Conservation (phyloP, 176 grass and related monocot species). For the Avena eriantha region DNA sequence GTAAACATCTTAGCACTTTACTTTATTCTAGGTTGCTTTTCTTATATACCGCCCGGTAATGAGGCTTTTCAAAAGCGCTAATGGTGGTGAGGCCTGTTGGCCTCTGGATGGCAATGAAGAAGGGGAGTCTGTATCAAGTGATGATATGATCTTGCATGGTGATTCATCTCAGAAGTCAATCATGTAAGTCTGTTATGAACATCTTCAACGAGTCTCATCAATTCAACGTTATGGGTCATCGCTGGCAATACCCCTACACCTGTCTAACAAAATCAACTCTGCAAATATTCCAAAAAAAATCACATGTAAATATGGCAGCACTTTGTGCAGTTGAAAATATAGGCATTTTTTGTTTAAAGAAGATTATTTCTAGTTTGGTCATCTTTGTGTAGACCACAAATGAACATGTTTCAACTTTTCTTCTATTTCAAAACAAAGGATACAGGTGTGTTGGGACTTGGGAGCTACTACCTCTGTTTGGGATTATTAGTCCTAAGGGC, state of each 20-base stretch:
- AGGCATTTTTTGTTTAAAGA: not conserved
- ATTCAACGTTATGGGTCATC: slow-evolving; percentile 19
- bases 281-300: not conserved
- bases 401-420: not conserved
- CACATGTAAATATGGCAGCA: not conserved
- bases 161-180: slow-evolving; percentile 62
- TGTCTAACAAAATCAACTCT: not conserved
- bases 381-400: not conserved
- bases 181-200: slow-evolving; percentile 64
- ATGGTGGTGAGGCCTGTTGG: slow-evolving; percentile 75
- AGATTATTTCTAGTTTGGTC: not conserved
- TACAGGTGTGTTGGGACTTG: not conserved
- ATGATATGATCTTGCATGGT: slow-evolving; percentile 78
- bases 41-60: slow-evolving; percentile 98
- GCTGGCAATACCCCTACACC: not conserved
- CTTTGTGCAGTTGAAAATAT: slow-evolving; percentile 9
- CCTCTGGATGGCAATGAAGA: slow-evolving; percentile 83
- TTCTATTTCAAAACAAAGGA: no score
- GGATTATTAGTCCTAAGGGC: no score
- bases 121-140: slow-evolving; percentile 62
- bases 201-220: slow-evolving; percentile 12
- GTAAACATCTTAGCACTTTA: slow-evolving; percentile 35
- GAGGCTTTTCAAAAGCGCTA: slow-evolving; percentile 85
- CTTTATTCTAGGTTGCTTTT: slow-evolving; percentile 92
- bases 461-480: no score